These are phyloP conservation scores for Coix lacrymajobi DNA, from an alignment of 176 grass and related monocot genomes.

Conservation along the genomic window DNA sequence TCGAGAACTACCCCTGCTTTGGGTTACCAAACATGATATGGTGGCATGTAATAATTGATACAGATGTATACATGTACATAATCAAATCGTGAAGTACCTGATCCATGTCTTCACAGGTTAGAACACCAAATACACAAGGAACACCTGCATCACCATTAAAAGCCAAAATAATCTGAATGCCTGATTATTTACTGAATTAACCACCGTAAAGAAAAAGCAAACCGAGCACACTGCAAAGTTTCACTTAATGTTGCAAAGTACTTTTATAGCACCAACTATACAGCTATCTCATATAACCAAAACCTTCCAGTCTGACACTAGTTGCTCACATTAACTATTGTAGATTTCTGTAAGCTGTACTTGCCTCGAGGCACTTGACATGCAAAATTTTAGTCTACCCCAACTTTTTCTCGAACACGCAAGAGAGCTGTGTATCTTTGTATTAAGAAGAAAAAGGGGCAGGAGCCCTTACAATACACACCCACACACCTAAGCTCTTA, in stretches of 20 bases:
- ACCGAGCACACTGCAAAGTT: not conserved
- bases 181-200: constrained; percentile 14
- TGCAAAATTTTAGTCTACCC: not conserved
- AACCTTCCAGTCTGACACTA: not conserved
- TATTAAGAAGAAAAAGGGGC: too few species aligned
- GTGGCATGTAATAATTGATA: not conserved
- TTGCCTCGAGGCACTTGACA: not conserved
- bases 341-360: not conserved
- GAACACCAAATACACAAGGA: constrained; percentile 92
- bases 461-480: too few species aligned
- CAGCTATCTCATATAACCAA: not conserved
- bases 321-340: not conserved
- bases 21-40: not conserved
- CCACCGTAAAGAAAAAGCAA: not conserved
- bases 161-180: constrained; percentile 1
- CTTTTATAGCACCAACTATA: not conserved
- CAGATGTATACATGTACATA: constrained; percentile 12
- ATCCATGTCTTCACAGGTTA: constrained; percentile 99
- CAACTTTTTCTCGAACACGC: too few species aligned
- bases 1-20: not conserved
- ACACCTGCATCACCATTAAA: constrained; percentile 44
- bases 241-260: not conserved
- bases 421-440: too few species aligned
- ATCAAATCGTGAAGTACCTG: constrained; percentile 51
- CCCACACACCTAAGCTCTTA: too few species aligned